Percentiles rank a stretch among this genome's conserved stretches.
phyloP scores from a whole-genome alignment of 1,139 yeast species.

The Saccharomyces pastorianus region DNA sequence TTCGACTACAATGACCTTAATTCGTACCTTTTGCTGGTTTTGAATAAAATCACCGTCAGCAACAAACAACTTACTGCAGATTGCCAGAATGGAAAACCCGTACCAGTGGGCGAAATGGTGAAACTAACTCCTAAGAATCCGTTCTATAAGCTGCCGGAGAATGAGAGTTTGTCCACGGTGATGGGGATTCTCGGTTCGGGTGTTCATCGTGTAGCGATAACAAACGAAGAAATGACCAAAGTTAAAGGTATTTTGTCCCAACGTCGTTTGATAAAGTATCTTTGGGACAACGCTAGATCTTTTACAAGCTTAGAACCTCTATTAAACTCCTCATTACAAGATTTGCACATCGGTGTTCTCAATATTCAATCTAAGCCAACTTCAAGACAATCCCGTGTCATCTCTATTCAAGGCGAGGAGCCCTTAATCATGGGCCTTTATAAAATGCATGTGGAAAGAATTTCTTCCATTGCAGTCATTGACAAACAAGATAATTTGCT shows the following conservation, averaged over 20 bases:
- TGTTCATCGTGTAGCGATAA: conserved; percentile 85
- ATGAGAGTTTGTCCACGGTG: conserved; percentile 61
- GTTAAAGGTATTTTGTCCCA: conserved; percentile 81
- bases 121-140: conserved; percentile 79
- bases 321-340: conserved; percentile 47
- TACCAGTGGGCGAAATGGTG: conserved; percentile 31
- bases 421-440: conserved; percentile 76
- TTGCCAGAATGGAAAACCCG: conserved; percentile 31
- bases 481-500: conserved; percentile 66
- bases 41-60: conserved; percentile 52
- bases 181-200: conserved; percentile 87
- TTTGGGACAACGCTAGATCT: conserved; percentile 87
- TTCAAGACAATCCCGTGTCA: conserved; percentile 40
- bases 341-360: conserved; percentile 29
- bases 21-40: conserved; percentile 66
- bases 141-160: conserved; percentile 64
- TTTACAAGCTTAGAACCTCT: conserved; percentile 73
- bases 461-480: conserved; percentile 89
- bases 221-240: conserved; percentile 41
- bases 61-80: conserved; percentile 27
- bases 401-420: conserved; percentile 79
- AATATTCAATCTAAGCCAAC: conserved; percentile 26
- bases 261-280: conserved; percentile 68
- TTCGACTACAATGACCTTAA: conserved; percentile 90
- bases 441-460: conserved; percentile 76